Percentiles rank a stretch among this genome's conserved stretches.
Conservation (phyloP, 805 yeast genomes). For the Huiozyma sinensis region DNA sequence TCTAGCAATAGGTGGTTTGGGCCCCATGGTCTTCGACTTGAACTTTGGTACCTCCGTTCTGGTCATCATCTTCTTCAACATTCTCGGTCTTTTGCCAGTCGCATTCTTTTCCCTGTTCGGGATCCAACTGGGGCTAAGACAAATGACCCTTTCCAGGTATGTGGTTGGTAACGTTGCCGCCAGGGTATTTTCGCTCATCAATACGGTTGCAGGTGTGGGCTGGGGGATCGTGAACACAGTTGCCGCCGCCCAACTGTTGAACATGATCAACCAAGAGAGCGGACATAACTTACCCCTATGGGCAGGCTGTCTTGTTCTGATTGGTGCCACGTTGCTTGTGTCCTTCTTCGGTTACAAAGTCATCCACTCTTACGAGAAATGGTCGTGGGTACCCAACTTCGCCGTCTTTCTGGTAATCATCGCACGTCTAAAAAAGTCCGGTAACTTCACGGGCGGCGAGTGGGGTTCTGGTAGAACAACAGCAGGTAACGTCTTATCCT, state of each 20-base stretch:
- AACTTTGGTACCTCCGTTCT: constrained; percentile 65
- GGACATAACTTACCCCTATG: constrained; percentile 61
- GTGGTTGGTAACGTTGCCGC: constrained; percentile 66
- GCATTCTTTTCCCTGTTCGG: constrained; percentile 80
- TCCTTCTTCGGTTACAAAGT: constrained; percentile 77
- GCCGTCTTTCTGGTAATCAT: constrained; percentile 67
- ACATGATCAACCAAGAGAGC: constrained; percentile 51
- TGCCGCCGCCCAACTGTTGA: constrained; percentile 75
- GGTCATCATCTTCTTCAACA: constrained; percentile 58
- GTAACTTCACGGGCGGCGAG: constrained; percentile 48
- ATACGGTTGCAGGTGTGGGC: constrained; percentile 80
- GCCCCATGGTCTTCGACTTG: constrained; percentile 52
- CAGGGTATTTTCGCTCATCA: constrained; percentile 67
- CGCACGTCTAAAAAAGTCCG: constrained; percentile 60
- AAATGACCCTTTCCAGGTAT: constrained; percentile 71
- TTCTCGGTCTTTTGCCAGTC: constrained; percentile 67
- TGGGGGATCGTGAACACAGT: constrained; percentile 93
- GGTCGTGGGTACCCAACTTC: constrained; percentile 79
- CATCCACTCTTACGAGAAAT: constrained; percentile 74
- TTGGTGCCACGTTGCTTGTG: constrained; percentile 55
- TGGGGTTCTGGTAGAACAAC: constrained; percentile 46
- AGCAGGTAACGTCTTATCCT: constrained; percentile 69
- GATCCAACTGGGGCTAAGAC: constrained; percentile 76
- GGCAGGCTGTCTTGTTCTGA: constrained; percentile 78
- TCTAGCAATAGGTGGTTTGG: constrained; percentile 64